Conservation (phyloP, 2,329 filamentous ascomycete species). For the Chaetothyriales sp. region DNA sequence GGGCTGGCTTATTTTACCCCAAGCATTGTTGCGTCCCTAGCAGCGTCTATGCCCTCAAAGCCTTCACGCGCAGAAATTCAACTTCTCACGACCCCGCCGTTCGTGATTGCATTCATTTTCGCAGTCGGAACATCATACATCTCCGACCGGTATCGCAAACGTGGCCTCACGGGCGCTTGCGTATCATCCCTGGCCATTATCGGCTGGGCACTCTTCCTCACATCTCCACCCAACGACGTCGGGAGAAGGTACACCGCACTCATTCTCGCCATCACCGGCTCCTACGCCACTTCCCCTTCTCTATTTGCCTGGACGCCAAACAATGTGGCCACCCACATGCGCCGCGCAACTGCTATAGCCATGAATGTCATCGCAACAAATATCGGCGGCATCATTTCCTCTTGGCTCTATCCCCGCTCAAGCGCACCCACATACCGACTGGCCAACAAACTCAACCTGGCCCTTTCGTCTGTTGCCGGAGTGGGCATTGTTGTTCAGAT, state of each 20-base stretch:
- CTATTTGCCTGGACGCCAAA: constrained; percentile 53
- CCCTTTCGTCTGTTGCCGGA: too few species aligned
- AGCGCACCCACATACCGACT: constrained; percentile 37
- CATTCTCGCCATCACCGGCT: constrained; percentile 50
- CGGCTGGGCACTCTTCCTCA: constrained; percentile 50
- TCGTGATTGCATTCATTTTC: constrained; percentile 53
- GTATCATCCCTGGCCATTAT: constrained; percentile 49
- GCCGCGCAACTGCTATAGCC: constrained; percentile 43
- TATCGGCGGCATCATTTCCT: constrained; percentile 50
- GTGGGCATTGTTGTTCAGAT: not conserved
- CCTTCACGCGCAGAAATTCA: constrained; percentile 27
- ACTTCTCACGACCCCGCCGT: constrained; percentile 59
- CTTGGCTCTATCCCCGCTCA: constrained; percentile 17
- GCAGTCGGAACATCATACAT: constrained; percentile 57
- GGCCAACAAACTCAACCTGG: constrained; percentile 37
- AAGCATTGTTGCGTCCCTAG: constrained; percentile 52
- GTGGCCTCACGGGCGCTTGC: constrained; percentile 52
- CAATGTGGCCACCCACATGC: constrained; percentile 55
- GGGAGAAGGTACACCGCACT: constrained; percentile 50
- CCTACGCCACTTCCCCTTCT: constrained; percentile 48
- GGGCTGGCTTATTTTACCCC: constrained; percentile 53
- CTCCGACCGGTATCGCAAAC: constrained; percentile 53
- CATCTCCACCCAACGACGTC: constrained; percentile 30
- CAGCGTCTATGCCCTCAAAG: constrained; percentile 38
- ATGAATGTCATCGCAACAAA: constrained; percentile 54